Evolutionary conservation across 495 filamentous ascomycete genomes (phyloP), one percentile per base, ranked within the genome.

Genomic region (Hypoxylon fuscum): DNA sequence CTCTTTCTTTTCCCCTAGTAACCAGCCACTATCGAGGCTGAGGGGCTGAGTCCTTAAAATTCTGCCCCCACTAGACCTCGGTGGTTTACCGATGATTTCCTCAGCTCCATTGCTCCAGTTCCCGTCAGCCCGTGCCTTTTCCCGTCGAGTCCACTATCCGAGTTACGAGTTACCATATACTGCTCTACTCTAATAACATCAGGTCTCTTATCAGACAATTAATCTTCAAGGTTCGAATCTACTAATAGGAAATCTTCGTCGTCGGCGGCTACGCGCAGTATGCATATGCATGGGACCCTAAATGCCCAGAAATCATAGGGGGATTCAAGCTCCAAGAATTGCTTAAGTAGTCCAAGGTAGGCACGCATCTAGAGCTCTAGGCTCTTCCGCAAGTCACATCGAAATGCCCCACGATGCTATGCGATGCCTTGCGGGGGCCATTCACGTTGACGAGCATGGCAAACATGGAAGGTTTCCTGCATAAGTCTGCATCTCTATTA

Each of bases 391-490:
- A 15, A 47, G 45, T 61, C 46, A 23, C 47, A 44, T 23, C 15
- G 15, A 56, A 4, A 3, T 27, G 25, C 3, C 8, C n/a, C 25
- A 8, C 8, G 50, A 31, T 43, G 42, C 18, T 35, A 34, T 46
- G 42, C 52, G 31, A 62, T 50, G 15, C 47, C 44, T 51, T 68
- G 47, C 55, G 61, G 65, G 55, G 61, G 27, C 60, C 56, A 68
- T 44, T 60, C 52, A 50, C 61, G 61, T 59, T n/a, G 61, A 50
- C 55, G 59, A 58, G 49, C 55, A 68, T 64, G 61, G 55, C 55
- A 64, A 58, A 55, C 55, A 60, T 65, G 61, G 47, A 65, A 57
- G 55, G 65, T 61, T 64, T 49, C 65, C 65, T 64, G 65, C 60
- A 64, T 59, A 61, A 60, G 60, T 32, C 42, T 64, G 32, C 32